Percentiles rank a stretch among this genome's conserved stretches.
Evolutionary conservation across 169 alveolate species (phyloP).

Genomic region (Haemoproteus tartakovskyi): DNA sequence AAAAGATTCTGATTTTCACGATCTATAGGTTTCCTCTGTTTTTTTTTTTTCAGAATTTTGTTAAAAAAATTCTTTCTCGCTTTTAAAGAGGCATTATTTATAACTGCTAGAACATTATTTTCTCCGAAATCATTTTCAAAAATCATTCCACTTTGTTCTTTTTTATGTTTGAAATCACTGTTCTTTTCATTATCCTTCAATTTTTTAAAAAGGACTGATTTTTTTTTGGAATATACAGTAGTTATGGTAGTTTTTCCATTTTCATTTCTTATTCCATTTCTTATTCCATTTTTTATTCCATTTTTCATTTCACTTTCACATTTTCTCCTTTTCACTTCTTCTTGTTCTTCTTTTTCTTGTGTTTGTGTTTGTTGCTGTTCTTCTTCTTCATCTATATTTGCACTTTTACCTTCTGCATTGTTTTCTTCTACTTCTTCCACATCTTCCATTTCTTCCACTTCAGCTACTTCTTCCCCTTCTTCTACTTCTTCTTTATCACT

Average conservation of each 20-base stretch:
- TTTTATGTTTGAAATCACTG: neutral
- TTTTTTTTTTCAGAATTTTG: slow-evolving; percentile 32
- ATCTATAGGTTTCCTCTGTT: neutral
- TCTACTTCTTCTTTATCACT: slow-evolving; percentile 14
- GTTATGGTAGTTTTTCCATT: no score
- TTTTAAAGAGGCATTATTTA: slow-evolving; percentile 52
- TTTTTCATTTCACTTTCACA: neutral
- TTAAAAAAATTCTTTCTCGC: slow-evolving; percentile 27
- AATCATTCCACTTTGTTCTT: neutral
- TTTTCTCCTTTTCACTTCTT: neutral
- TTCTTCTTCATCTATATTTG: neutral
- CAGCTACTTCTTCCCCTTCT: slow-evolving; percentile 5
- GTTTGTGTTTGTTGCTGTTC: neutral
- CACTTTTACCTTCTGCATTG: slow-evolving; percentile 4
- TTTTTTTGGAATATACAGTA: no score
- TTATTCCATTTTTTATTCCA: neutral
- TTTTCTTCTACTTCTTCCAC: slow-evolving; percentile 45
- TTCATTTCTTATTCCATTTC: no score
- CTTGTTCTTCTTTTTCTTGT: neutral
- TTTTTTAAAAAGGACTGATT: slow-evolving; percentile 63
- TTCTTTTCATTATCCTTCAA: slow-evolving; percentile 6
- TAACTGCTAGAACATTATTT: slow-evolving; percentile 19
- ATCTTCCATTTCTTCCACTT: slow-evolving; percentile 22
- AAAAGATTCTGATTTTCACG: neutral
- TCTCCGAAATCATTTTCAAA: neutral